A percentile compares a stretch with the other conserved stretches of the same genome.
Evolutionary conservation across 805 yeast genomes (phyloP).

Genomic region (Candida glaebosa): DNA sequence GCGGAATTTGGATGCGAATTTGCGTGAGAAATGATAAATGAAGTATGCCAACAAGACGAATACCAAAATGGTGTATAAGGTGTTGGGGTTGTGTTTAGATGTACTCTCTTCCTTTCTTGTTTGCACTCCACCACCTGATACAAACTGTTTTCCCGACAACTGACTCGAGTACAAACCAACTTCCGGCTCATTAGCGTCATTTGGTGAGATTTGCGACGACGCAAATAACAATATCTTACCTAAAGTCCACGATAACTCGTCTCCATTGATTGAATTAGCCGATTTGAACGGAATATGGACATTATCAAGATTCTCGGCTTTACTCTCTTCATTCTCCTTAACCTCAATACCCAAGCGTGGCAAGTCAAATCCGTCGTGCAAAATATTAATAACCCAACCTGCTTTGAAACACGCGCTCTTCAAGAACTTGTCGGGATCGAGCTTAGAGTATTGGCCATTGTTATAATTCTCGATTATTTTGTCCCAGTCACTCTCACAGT

Average conservation of each 20-base stretch:
- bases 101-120: conserved; percentile 14
- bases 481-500: conserved; percentile 77
- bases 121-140: conserved; percentile 26
- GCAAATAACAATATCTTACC: conserved; percentile 86
- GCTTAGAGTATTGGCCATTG: conserved; percentile 55
- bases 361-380: conserved; percentile 89
- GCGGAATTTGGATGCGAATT: conserved; percentile 11
- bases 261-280: conserved; percentile 74
- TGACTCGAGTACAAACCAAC: conserved; percentile 44
- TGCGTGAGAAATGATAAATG: conserved; percentile 14
- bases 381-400: conserved; percentile 83
- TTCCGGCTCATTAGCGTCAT: conserved; percentile 15
- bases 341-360: conserved; percentile 66
- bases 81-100: conserved; percentile 5
- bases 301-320: conserved; percentile 20
- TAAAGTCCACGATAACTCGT: conserved; percentile 91
- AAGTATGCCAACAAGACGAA: conserved; percentile 16
- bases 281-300: conserved; percentile 70
- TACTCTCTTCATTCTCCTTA: conserved; percentile 24
- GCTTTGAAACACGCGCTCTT: conserved; percentile 89
- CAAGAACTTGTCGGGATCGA: conserved; percentile 50
- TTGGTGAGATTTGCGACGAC: conserved; percentile 53
- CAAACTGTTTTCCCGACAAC: conserved; percentile 27
- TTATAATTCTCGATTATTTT: conserved; percentile 45
- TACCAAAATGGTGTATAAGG: conserved; percentile 13